phyloP scores from a whole-genome alignment of 345 rosid species.

The Eucalyptus paniculata region DNA sequence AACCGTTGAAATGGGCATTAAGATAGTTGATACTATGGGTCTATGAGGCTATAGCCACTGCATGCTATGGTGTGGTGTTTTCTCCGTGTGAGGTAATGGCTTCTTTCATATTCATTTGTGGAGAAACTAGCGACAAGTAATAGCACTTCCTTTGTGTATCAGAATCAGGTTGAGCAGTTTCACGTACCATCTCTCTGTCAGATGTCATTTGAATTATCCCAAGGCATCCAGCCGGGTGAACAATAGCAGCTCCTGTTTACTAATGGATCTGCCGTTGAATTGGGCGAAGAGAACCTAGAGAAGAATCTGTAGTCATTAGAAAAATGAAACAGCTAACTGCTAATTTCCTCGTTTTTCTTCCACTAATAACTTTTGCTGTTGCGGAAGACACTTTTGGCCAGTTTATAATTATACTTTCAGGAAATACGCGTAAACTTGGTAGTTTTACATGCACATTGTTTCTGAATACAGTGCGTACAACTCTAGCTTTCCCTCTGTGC shows the following conservation, averaged over 20 bases:
- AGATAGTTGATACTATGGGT: background rate
- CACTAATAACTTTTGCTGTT: background rate
- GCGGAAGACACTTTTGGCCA: background rate
- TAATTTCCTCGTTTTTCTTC: background rate
- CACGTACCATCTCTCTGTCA: background rate
- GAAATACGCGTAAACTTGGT: background rate
- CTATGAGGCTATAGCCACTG: background rate
- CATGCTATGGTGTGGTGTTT: background rate
- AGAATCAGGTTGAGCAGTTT: background rate
- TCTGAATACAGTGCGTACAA: background rate
- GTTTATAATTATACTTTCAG: background rate
- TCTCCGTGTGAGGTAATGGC: background rate
- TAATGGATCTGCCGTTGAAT: no score
- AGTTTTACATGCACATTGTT: background rate
- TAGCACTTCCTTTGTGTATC: background rate
- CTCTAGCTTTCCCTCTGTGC: background rate
- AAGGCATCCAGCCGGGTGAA: background rate
- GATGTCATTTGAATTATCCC: background rate
- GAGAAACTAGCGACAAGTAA: background rate
- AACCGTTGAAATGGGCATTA: background rate
- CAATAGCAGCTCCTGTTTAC: no score
- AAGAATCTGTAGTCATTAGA: background rate
- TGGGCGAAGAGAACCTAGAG: background rate
- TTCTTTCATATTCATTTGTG: background rate
- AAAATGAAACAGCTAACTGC: background rate